Base-by-base conservation (phyloP, 371 early-diverging fungal species). In the Apophysomyces ossiformis region DNA sequence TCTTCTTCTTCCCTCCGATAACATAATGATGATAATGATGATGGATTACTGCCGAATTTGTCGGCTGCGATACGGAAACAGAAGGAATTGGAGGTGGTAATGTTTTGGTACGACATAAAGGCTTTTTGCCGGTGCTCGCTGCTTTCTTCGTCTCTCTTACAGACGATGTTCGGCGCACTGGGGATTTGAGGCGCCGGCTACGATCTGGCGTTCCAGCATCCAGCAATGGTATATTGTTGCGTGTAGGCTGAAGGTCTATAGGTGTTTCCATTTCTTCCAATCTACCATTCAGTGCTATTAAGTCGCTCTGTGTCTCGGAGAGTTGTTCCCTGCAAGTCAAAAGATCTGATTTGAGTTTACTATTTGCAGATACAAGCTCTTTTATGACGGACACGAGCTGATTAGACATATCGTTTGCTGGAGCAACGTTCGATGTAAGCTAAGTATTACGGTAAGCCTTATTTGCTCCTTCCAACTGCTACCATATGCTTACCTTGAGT, bases 21-120 rank as follows among this genome's bases (percentile, higher is more conserved):
- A 67, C 60, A 58, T 79, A 70, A 32, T 76, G 77, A 58, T 82
- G 79, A 12, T 73, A 77, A 65, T 82, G 82, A 38, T 79, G 78
- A 63, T 82, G 82, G 35, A 82, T 69, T 8, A 82, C 69, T 1
- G 68, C 63, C 2, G 58, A 57, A 61, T 37, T 37, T 56, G 38
- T 54, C 7, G 43, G 43, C 37, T 64, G 12, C 8, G 70, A 66
- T 60, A 62, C 66, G 5, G 70, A 66, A 13, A 61, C 16, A 7
- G 44, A 65, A 39, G 68, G 69, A 26, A 61, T 59, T 59, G 71
- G 68, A 46, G 69, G 32, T 11, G 68, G 67, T 39, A 59, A 46
- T 47, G 36, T 57, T 59, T 39, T 54, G 8, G 37, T 45, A 44
- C 15, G 47, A 62, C 57, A 57, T 26, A 50, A 4, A 7, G 54